Evolutionary conservation across 2,329 filamentous ascomycete species (phyloP).

Genomic region (Dactylellina cionopaga): DNA sequence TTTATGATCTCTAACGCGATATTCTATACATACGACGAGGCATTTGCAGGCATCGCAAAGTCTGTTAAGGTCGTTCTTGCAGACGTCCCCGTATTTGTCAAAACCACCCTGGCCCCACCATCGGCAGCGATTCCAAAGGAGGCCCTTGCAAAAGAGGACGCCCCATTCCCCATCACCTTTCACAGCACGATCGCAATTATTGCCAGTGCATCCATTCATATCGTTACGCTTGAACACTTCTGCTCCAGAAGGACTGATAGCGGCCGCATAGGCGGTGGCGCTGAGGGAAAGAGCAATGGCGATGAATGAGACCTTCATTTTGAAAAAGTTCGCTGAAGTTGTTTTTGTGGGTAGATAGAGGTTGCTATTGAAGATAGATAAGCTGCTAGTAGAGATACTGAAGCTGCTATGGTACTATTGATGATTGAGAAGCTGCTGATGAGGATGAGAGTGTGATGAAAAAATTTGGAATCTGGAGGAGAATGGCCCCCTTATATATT

Average conservation of each 20-base stretch:
- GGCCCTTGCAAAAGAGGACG: not conserved
- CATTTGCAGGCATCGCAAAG: not conserved
- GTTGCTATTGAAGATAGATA: not conserved
- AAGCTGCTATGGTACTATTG: too few relatives aligned
- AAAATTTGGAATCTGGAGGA: not conserved
- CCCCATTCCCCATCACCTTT: not conserved
- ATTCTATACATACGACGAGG: not conserved
- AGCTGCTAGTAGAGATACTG: too few relatives aligned
- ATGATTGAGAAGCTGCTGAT: not conserved
- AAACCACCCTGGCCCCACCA: not conserved
- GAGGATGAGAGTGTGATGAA: not conserved
- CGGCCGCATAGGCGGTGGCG: not conserved
- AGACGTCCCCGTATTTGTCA: not conserved
- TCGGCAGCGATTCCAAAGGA: conserved; percentile 4
- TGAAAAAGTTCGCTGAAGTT: not conserved
- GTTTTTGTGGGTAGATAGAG: not conserved
- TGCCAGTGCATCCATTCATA: not conserved
- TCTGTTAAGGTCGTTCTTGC: not conserved
- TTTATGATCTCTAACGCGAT: not conserved
- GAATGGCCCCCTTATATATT: conserved; percentile 1
- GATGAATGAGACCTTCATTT: conserved; percentile 3
- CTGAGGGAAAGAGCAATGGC: not conserved
- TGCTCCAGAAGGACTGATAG: not conserved
- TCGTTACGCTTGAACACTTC: not conserved
- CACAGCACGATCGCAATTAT: conserved; percentile 2